Conservation (phyloP, 78 protist genomes). For the Dictyostelium citrinum region DNA sequence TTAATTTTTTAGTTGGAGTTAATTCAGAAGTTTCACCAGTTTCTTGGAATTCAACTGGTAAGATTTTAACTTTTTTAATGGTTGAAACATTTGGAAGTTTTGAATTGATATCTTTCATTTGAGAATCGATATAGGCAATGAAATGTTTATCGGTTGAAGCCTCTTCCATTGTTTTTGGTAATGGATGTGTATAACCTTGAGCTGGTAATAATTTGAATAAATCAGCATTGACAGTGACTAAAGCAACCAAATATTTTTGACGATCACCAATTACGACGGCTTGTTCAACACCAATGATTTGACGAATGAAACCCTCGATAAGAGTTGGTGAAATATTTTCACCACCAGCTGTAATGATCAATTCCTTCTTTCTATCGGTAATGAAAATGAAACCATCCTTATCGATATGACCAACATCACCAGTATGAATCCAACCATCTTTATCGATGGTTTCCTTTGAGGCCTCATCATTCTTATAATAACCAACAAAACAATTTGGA, state of each 20-base stretch:
- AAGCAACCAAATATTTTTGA: slow-evolving; percentile 62
- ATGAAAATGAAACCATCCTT: slow-evolving; percentile 78
- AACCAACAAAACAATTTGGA: slow-evolving; percentile 79
- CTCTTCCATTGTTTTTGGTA: slow-evolving; percentile 43
- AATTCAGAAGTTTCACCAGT: slow-evolving; percentile 61
- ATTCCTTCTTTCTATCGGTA: slow-evolving; percentile 92
- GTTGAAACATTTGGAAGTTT: slow-evolving; percentile 75
- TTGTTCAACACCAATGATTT: slow-evolving; percentile 61
- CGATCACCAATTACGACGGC: slow-evolving; percentile 86
- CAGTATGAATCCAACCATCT: slow-evolving; percentile 92
- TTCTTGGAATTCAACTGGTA: slow-evolving; percentile 78
- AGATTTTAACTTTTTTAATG: slow-evolving; percentile 71
- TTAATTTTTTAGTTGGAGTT: slow-evolving; percentile 88
- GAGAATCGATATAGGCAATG: slow-evolving; percentile 15
- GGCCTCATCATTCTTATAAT: slow-evolving; percentile 58
- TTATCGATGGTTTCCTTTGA: slow-evolving; percentile 80
- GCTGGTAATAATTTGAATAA: neutral
- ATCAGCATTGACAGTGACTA: slow-evolving; percentile 48
- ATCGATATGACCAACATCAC: slow-evolving; percentile 89
- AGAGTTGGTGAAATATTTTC: slow-evolving; percentile 94
- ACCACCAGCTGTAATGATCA: slow-evolving; percentile 96
- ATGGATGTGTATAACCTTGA: slow-evolving; percentile 17
- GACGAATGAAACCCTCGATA: slow-evolving; percentile 81
- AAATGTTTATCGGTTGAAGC: slow-evolving; percentile 34
- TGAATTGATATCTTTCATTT: slow-evolving; percentile 45